Evolutionary conservation across 192 early-diverging fungal genomes (phyloP), one percentile per base, ranked within the genome.

Genomic region (Coemansia sp.): DNA sequence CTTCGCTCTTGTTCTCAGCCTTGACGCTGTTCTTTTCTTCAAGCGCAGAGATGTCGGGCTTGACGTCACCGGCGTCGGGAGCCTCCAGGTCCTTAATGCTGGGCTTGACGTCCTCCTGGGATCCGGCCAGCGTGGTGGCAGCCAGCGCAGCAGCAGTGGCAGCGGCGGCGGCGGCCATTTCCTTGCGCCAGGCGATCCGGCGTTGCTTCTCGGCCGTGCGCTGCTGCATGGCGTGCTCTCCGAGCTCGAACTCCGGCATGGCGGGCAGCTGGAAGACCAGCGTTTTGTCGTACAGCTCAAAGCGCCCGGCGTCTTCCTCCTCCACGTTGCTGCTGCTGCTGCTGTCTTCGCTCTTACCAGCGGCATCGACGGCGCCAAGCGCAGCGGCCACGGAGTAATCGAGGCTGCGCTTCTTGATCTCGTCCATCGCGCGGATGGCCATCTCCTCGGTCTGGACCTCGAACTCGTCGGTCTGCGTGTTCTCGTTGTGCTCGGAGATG

Each of bases 401-500:
- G 41, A 81, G 51, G 41, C 22, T 57, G 22, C 72, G 51, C 32
- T 37, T 9, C 32, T 16, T 64, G 68, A 76, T 72, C 2, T 63
- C 57, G 41, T 76, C 74, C 7, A 66, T 64, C 6, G 65, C 77
- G 1, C 22, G 16, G 12, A 80, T 63, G 5, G 77, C 77, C 77
- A 74, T 80, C 39, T 74, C 77, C 63, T 80, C 77, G 0, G 77
- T 80, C 66, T 80, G 77, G 38, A 80, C 77, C 2, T 74, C 77
- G 25, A 80, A 59, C 54, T 53, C 64, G 7, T 60, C 64, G 2
- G 14, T 22, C 13, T 19, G 50, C 7, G 38, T 39, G 1, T 41
- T 45, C 43, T 64, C 62, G 41, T 80, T 75, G 39, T 81, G 67
- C 22, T 81, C 70, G 0, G 74, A 70, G 2, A 76, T 32, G 62